These are phyloP conservation scores for Dovyalis caffra DNA, from an alignment of 345 rosid species.

Conservation along the genomic window DNA sequence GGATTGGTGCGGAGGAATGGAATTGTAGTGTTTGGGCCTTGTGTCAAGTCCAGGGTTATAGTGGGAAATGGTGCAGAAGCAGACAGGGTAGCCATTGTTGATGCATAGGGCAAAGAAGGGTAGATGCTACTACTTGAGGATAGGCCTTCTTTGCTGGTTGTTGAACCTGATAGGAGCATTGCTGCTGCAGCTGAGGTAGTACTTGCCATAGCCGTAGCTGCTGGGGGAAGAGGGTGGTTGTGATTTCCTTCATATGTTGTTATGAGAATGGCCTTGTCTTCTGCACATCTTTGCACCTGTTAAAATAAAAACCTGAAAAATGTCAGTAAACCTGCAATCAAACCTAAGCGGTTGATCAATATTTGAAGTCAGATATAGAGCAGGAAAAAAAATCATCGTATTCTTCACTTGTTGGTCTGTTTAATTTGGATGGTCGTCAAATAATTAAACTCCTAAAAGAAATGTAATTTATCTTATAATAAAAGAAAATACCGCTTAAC, in stretches of 20 bases:
- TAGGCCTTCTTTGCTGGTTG: conserved; percentile 53
- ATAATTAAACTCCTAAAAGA: neutral
- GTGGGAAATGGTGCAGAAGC: conserved; percentile 61
- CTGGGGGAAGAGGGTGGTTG: conserved; percentile 90
- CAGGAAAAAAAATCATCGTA: neutral
- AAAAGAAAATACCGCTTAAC: neutral
- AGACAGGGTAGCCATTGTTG: conserved; percentile 80
- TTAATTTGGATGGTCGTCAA: neutral
- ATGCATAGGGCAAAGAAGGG: conserved; percentile 54
- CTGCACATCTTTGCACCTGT: conserved; percentile 92
- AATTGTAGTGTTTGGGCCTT: conserved; percentile 36
- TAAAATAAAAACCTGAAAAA: neutral
- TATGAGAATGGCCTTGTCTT: conserved; percentile 67
- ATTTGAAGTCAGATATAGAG: neutral
- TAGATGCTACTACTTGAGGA: conserved; percentile 31
- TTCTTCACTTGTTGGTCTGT: neutral
- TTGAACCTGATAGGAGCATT: conserved; percentile 82
- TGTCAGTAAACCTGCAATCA: neutral
- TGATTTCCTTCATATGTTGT: conserved; percentile 97
- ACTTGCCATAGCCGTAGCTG: conserved; percentile 84
- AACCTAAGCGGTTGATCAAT: neutral
- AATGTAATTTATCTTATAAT: neutral
- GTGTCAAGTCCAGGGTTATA: conserved; percentile 85
- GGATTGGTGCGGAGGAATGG: conserved; percentile 37
- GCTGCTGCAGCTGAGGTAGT: conserved; percentile 90